These are phyloP conservation scores for Astraeus odoratus DNA, from an alignment of 768 basidiomycete species.

Conservation along the genomic window DNA sequence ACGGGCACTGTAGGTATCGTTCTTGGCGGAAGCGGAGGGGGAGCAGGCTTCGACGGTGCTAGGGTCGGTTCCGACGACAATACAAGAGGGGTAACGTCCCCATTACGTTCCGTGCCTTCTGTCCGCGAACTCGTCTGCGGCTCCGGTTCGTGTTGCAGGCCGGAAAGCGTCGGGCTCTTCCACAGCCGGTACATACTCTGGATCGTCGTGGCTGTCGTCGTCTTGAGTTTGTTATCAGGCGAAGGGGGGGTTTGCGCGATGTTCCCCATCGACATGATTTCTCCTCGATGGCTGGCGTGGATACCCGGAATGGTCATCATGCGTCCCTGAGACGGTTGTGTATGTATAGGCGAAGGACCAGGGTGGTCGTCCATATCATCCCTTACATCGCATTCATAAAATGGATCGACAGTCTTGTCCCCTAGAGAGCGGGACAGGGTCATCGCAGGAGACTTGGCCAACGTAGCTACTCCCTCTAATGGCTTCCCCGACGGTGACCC, in stretches of 20 bases:
- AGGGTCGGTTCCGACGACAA: conserved; percentile 17
- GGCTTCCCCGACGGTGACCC: conserved; percentile 11
- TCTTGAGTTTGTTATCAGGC: conserved; percentile 33
- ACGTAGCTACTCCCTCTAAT: conserved; percentile 17
- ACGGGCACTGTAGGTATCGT: conserved; percentile 25
- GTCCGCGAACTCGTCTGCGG: conserved; percentile 1
- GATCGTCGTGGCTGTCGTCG: conserved; percentile 46
- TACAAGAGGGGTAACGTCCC: conserved; percentile 24
- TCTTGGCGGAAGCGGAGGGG: conserved; percentile 38
- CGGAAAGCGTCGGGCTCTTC: conserved; percentile 43
- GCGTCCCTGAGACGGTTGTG: conserved; percentile 66
- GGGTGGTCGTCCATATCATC: conserved; percentile 23
- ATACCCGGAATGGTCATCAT: conserved; percentile 87
- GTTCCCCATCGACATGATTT: conserved; percentile 82
- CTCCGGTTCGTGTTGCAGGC: conserved; percentile 20
- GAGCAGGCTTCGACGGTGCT: conserved; percentile 23
- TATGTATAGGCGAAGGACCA: conserved; percentile 50
- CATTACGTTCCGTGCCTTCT: conserved; percentile 18
- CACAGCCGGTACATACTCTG: conserved; percentile 70
- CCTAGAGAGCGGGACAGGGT: conserved; percentile 33
- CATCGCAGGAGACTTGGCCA: conserved; percentile 19
- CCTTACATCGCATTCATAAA: conserved; percentile 27
- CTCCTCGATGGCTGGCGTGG: conserved; percentile 76
- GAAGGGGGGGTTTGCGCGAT: conserved; percentile 43
- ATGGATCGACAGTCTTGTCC: conserved; percentile 19